Evolutionary conservation across 805 yeast species (phyloP), one percentile per base, ranked within the genome.

Genomic region (Kodamaea restingae): DNA sequence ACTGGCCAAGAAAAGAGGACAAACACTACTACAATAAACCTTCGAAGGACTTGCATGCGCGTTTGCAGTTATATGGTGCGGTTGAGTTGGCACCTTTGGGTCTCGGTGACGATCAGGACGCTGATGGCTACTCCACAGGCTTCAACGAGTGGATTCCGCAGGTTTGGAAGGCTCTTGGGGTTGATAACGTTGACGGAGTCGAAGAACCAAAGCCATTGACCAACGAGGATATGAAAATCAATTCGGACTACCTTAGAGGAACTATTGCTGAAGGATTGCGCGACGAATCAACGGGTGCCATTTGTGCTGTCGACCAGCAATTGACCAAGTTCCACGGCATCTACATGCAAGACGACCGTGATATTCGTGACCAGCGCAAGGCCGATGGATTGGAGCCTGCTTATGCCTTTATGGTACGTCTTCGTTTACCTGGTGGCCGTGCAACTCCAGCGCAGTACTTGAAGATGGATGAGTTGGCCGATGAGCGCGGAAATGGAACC

Each of bases 311-410:
- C 42, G 97, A 88, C 64, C 95, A 88, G 66, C 97, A 90, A 65
- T 65, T 91, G 61, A 88, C 97, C 49, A 91, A 91, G 66, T 91
- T 91, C 78, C 98, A 91, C 63, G 98, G 98, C 67, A 88, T 88
- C 50, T 91, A 91, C 63, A 88, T 91, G 95, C 98, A 91, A 70
- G 98, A 91, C 63, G 98, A 91, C 61, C 86, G 98, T 70, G 98
- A 91, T 63, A 72, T 91, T 43, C 78, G 98, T 62, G 98, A 91
- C 41, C 84, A 85, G 52, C 81, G 97, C 58, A 91, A 90, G 67
- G 78, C 86, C 35, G 87, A 85, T 58, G 97, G 98, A 32, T 62
- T 86, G 47, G 98, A 91, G 66, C 98, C 98, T 12, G 95, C 95
- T 36, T 91, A 86, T 62, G 76, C 95, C n/a, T 91, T 91, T 65